Conservation (phyloP, 75 land plant genomes). For the Picea sitchensis region DNA sequence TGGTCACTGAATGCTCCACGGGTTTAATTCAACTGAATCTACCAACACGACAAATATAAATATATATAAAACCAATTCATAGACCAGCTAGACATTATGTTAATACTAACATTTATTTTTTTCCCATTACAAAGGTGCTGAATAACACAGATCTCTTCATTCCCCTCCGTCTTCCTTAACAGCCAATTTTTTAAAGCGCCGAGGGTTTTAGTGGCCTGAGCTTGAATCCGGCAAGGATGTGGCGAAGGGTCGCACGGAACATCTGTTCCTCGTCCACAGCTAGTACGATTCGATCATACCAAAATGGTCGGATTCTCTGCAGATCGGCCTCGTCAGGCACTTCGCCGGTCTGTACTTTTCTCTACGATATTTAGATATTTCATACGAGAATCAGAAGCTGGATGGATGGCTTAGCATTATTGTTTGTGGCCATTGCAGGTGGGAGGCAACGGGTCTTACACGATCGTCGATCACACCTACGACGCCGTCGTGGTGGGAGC, state of each 20-base stretch:
- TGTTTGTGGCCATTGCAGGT: no score
- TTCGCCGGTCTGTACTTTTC: neutral
- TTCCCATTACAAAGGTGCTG: neutral
- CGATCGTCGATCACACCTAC: constrained; percentile 92
- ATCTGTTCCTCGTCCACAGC: neutral
- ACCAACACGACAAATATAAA: neutral
- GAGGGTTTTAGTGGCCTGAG: neutral
- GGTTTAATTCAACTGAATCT: neutral
- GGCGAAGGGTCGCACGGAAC: constrained; percentile 3
- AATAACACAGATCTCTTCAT: neutral
- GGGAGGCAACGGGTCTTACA: constrained; percentile 37
- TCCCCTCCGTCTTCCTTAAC: neutral
- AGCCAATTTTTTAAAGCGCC: neutral
- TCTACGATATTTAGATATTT: no score
- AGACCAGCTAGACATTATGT: no score
- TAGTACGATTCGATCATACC: neutral
- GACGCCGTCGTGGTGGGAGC: constrained; percentile 98
- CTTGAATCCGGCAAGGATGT: constrained; percentile 2
- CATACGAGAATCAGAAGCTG: no score
- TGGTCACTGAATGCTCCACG: neutral
- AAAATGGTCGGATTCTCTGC: neutral
- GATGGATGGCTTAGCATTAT: no score
- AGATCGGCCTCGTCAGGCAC: constrained; percentile 4
- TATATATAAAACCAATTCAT: no score
- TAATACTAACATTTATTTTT: neutral